Evolutionary conservation across 495 filamentous ascomycete species (phyloP).

Genomic region (Pyronema omphalodes): DNA sequence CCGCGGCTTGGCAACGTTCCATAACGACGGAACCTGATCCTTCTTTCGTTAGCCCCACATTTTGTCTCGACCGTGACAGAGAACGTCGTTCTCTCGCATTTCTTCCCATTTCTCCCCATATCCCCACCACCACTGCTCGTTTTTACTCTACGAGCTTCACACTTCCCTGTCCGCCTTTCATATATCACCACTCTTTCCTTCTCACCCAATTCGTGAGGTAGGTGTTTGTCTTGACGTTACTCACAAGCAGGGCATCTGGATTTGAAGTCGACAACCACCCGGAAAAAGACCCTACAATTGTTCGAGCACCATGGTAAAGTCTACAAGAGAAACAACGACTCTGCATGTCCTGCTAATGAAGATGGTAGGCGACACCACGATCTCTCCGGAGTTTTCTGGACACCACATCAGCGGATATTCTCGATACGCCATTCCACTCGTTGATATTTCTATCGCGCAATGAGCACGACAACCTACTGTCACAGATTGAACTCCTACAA

Average conservation of each 20-base stretch:
- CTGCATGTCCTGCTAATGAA: background rate
- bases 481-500: slow-evolving; percentile 9
- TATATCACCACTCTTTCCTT: background rate
- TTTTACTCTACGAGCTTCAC: background rate
- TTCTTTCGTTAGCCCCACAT: no score
- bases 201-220: background rate
- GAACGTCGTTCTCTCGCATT: background rate
- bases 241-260: background rate
- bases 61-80: no score
- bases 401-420: slow-evolving; percentile 15
- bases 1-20: no score
- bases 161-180: background rate
- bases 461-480: slow-evolving; percentile 7
- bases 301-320: background rate
- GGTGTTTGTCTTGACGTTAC: background rate
- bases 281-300: background rate
- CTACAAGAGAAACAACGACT: background rate
- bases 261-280: background rate
- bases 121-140: background rate
- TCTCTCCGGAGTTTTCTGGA: slow-evolving; percentile 21
- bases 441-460: slow-evolving; percentile 16
- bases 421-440: slow-evolving; percentile 16
- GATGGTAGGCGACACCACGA: slow-evolving; percentile 15
- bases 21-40: no score
- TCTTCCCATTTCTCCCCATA: background rate